Evolutionary conservation across 306 rosid genomes (phyloP).

Genomic region (Casuarina glauca): DNA sequence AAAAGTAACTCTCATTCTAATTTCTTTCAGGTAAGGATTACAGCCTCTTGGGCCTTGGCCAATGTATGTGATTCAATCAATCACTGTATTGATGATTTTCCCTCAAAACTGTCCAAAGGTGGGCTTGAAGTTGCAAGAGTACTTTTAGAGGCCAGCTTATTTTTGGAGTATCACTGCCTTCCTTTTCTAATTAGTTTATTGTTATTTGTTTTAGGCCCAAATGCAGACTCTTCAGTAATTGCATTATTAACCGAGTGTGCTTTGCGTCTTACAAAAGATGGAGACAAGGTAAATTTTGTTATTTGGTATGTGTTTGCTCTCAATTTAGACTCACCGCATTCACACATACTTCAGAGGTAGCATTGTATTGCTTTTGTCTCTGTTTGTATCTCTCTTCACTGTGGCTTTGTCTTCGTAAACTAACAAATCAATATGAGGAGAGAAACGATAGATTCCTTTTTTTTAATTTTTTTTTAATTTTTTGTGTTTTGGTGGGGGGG

Average conservation of each 20-base stretch:
- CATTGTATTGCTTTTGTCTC: background rate
- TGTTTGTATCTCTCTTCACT: background rate
- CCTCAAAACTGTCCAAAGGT: conserved; percentile 50
- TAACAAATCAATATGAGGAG: background rate
- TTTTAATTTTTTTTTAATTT: too few species aligned
- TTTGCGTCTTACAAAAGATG: conserved; percentile 75
- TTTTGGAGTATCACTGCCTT: conserved; percentile 9
- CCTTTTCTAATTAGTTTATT: background rate
- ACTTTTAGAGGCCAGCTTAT: conserved; percentile 17
- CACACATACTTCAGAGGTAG: background rate
- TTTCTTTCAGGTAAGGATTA: conserved; percentile 70
- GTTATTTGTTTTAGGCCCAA: conserved; percentile 43
- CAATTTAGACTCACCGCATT: background rate
- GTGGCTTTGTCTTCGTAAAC: too few species aligned
- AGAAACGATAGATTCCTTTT: background rate
- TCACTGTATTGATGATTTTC: conserved; percentile 47
- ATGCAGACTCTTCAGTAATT: conserved; percentile 45
- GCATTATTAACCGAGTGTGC: conserved; percentile 65
- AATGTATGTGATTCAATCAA: conserved; percentile 82
- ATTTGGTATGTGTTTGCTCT: background rate
- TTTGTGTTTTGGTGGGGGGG: too few species aligned
- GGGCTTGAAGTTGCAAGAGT: conserved; percentile 28
- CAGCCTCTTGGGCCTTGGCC: conserved; percentile 98
- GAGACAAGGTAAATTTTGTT: conserved; percentile 71
- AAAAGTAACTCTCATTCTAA: conserved; percentile 19